Evolutionary conservation across 148 eudicot species (phyloP).

Genomic region (Limonium bicolor): DNA sequence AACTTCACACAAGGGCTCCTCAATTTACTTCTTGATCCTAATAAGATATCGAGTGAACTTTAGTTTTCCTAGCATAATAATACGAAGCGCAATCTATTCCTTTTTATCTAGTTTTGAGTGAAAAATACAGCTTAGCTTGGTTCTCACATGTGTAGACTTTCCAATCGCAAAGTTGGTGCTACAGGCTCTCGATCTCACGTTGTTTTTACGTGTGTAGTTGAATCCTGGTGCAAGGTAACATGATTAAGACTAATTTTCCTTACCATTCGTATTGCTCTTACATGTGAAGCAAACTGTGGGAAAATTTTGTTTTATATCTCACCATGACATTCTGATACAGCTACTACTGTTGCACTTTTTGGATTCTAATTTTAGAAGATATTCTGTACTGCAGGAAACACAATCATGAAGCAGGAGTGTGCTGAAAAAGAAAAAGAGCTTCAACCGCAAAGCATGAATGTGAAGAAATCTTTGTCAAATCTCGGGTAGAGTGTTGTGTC

Average conservation of each 20-base stretch:
- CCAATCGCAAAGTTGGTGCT: constrained; percentile 71
- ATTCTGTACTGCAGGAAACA: constrained; percentile 34
- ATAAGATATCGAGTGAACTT: too few relatives aligned
- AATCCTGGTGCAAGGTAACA: constrained; percentile 95
- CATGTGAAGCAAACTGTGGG: too few relatives aligned
- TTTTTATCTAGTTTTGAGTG: too few relatives aligned
- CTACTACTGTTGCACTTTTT: too few relatives aligned
- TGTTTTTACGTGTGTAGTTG: constrained; percentile 74
- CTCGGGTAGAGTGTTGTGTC: constrained; percentile 43
- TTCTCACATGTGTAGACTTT: constrained; percentile 74
- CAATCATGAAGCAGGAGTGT: constrained; percentile 45
- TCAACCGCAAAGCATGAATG: constrained; percentile 47
- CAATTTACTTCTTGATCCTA: too few relatives aligned
- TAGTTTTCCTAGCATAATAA: too few relatives aligned
- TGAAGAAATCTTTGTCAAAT: constrained; percentile 67
- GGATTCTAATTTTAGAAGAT: too few relatives aligned
- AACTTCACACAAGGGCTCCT: background rate
- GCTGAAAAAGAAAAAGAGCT: constrained; percentile 42
- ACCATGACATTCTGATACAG: background rate
- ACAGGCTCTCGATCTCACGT: constrained; percentile 89
- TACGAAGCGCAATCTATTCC: too few relatives aligned
- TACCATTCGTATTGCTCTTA: too few relatives aligned
- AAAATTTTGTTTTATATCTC: background rate
- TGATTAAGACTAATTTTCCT: too few relatives aligned
- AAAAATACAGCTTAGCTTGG: too few relatives aligned